Conservation (phyloP, 768 basidiomycete genomes). For the Boletus subparvulus region DNA sequence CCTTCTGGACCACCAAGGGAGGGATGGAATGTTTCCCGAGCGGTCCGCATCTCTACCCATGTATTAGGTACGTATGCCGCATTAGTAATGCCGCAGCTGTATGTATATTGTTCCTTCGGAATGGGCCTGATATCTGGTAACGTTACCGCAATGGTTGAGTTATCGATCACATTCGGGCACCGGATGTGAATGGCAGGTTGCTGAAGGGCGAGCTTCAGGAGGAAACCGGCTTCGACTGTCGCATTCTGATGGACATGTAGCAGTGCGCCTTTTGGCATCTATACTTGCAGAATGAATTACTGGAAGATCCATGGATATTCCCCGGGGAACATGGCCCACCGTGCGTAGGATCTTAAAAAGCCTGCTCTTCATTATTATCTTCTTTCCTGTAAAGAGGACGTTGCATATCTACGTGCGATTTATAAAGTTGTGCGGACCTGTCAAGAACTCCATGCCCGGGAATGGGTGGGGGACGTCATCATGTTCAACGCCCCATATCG, state of each 20-base stretch:
- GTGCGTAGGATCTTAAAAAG: too few relatives aligned
- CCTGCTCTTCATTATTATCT: too few relatives aligned
- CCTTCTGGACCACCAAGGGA: too few relatives aligned
- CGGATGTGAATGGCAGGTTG: slow-evolving; percentile 38
- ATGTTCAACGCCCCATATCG: too few relatives aligned
- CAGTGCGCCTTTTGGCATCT: slow-evolving; percentile 22
- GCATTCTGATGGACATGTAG: slow-evolving; percentile 47
- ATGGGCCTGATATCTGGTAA: slow-evolving; percentile 35
- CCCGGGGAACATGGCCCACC: too few relatives aligned
- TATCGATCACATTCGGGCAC: slow-evolving; percentile 19
- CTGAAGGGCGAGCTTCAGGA: slow-evolving; percentile 24
- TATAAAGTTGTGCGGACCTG: slow-evolving; percentile 32
- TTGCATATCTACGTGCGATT: too few relatives aligned
- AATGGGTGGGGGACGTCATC: slow-evolving; percentile 46
- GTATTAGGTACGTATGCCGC: slow-evolving; percentile 26
- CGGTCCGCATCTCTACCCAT: slow-evolving; percentile 37
- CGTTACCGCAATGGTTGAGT: slow-evolving; percentile 22
- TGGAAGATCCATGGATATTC: too few relatives aligned
- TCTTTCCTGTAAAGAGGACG: too few relatives aligned
- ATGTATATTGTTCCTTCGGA: slow-evolving; percentile 2
- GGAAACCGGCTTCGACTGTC: slow-evolving; percentile 35
- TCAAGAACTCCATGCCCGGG: slow-evolving; percentile 76
- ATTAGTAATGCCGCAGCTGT: slow-evolving; percentile 27
- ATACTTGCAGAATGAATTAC: too few relatives aligned
- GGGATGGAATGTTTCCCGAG: too few relatives aligned